Evolutionary conservation across 2,329 filamentous ascomycete species (phyloP).

Genomic region (Colletotrichum graminicola): DNA sequence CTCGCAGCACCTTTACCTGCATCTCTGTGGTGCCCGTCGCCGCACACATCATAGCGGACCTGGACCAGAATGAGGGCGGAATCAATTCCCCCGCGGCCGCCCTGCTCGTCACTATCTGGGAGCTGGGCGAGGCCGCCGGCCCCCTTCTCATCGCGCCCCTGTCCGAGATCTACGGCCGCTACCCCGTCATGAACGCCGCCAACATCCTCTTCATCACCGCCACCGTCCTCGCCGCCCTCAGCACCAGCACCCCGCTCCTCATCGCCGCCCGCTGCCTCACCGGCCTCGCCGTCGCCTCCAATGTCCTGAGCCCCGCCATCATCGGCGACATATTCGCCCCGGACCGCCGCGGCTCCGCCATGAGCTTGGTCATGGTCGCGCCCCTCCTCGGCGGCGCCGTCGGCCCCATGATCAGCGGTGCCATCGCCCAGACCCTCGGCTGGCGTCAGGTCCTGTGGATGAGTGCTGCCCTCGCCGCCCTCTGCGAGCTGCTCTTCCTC

Average conservation of each 20-base stretch:
- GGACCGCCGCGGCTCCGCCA: constrained; percentile 69
- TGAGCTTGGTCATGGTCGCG: constrained; percentile 69
- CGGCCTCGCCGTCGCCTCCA: constrained; percentile 73
- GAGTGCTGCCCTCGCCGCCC: constrained; percentile 58
- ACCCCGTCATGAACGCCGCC: constrained; percentile 65
- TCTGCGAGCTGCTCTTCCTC: constrained; percentile 65
- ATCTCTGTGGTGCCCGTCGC: constrained; percentile 68
- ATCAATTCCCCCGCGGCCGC: constrained; percentile 61
- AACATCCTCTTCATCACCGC: constrained; percentile 64
- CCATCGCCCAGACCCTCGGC: constrained; percentile 65
- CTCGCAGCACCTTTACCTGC: constrained; percentile 66
- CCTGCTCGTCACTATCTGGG: constrained; percentile 78
- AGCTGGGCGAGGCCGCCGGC: constrained; percentile 74
- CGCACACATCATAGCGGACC: constrained; percentile 62
- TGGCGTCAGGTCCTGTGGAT: constrained; percentile 68
- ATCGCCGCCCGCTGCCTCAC: constrained; percentile 68
- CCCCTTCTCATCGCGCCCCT: constrained; percentile 72
- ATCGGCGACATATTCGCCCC: constrained; percentile 72
- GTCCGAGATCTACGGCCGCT: constrained; percentile 70
- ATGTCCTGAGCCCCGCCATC: constrained; percentile 73
- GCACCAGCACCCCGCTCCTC: constrained; percentile 59
- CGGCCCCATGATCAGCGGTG: constrained; percentile 67
- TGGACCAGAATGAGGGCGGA: constrained; percentile 51
- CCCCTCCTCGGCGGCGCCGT: constrained; percentile 69
- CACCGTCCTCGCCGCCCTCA: constrained; percentile 61